A percentile compares a stretch with the other conserved stretches of the same genome.
Conservation (phyloP, 108 stramenopile genomes). For the Seminavis robusta region DNA sequence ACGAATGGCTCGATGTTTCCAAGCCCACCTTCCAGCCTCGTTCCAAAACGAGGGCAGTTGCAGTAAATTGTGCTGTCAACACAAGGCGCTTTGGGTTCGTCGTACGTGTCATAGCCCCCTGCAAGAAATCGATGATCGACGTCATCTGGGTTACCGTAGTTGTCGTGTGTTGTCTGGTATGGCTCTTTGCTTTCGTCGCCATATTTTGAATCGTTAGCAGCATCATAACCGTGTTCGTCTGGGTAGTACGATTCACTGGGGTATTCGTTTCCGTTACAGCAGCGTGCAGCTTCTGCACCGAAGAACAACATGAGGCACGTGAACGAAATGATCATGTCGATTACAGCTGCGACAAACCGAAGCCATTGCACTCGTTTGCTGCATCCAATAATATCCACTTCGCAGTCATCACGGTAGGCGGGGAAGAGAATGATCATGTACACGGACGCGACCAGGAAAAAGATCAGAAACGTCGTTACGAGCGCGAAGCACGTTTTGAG, state of each 20-base stretch:
- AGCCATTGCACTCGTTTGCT: no score
- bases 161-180: no score
- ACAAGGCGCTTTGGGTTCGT: background rate
- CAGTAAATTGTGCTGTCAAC: slow-evolving; percentile 8
- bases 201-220: no score
- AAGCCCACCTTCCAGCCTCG: slow-evolving; percentile 60
- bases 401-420: no score
- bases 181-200: no score
- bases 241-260: no score
- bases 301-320: slow-evolving; percentile 54
- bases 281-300: slow-evolving; percentile 60
- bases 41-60: slow-evolving; percentile 55
- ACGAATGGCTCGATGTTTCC: slow-evolving; percentile 79
- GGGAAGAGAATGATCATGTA: slow-evolving; percentile 20
- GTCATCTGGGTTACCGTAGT: no score
- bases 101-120: background rate
- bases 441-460: slow-evolving; percentile 25
- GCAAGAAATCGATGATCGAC: no score
- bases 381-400: no score
- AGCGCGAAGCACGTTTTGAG: slow-evolving; percentile 41
- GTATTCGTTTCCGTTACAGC: slow-evolving; percentile 33
- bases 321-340: slow-evolving; percentile 47
- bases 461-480: slow-evolving; percentile 35
- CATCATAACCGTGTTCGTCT: no score
- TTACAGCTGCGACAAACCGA: slow-evolving; percentile 27